These are phyloP conservation scores for Euphrasia confusa DNA, from an alignment of 257 asterid species.

Conservation along the genomic window DNA sequence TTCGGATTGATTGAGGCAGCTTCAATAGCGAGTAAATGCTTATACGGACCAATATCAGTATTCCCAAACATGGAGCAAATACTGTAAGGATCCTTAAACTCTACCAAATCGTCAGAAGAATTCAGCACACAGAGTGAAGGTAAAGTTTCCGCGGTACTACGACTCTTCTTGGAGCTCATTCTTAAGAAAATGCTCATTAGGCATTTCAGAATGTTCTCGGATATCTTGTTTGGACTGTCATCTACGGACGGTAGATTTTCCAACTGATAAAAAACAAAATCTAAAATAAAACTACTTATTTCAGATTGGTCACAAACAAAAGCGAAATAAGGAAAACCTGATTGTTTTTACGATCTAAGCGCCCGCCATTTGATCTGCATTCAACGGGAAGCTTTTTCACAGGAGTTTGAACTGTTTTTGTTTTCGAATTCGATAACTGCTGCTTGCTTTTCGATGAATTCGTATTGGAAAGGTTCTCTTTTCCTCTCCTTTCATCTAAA, in stretches of 20 bases:
- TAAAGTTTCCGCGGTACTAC: conserved; percentile 38
- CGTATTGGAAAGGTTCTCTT: conserved; percentile 45
- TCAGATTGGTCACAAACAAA: background rate
- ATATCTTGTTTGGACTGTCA: conserved; percentile 55
- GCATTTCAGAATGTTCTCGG: conserved; percentile 66
- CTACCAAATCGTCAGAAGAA: conserved; percentile 31
- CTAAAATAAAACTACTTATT: background rate
- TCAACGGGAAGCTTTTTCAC: conserved; percentile 43
- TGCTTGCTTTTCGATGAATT: conserved; percentile 42
- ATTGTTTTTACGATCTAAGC: conserved; percentile 36
- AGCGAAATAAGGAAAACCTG: conserved; percentile 31
- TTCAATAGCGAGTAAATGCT: conserved; percentile 48
- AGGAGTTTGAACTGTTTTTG: conserved; percentile 35
- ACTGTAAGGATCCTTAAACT: conserved; percentile 57
- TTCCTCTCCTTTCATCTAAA: conserved; percentile 47
- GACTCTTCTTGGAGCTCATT: conserved; percentile 50
- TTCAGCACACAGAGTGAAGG: conserved; percentile 32
- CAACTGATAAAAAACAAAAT: conserved; percentile 39
- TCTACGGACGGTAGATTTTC: conserved; percentile 31
- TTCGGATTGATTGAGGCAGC: conserved; percentile 50
- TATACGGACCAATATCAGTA: conserved; percentile 65
- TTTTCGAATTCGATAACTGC: conserved; percentile 34
- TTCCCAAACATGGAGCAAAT: conserved; percentile 49
- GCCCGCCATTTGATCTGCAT: conserved; percentile 31
- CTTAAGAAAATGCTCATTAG: conserved; percentile 49